A percentile compares a stretch with the other conserved stretches of the same genome.
Evolutionary conservation across 257 asterid species (phyloP).

Genomic region (Nicotiana tabacum): DNA sequence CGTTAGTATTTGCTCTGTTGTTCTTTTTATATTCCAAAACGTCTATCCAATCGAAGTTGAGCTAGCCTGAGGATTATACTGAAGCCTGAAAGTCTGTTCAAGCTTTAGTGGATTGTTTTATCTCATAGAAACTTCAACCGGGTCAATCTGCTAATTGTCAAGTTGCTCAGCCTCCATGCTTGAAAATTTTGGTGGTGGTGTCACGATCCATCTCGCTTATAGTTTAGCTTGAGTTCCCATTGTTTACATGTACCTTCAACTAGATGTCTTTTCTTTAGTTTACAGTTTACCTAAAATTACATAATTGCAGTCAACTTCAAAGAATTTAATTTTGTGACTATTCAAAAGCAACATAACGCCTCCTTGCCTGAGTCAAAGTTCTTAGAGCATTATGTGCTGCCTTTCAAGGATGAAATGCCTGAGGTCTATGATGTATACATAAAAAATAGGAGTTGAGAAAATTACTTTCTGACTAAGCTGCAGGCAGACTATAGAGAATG

Average conservation of each 20-base stretch:
- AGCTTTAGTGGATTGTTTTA: background rate
- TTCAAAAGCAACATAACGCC: no score
- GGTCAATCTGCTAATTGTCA: background rate
- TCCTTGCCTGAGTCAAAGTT: background rate
- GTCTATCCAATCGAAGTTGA: background rate
- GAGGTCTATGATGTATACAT: background rate
- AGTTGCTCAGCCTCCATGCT: background rate
- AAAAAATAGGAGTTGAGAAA: background rate
- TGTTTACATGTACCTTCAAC: background rate
- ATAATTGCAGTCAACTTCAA: no score
- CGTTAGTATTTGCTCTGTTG: background rate
- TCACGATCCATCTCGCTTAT: background rate
- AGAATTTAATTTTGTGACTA: no score
- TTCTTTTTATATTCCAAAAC: background rate
- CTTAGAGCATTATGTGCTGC: background rate
- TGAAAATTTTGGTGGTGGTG: background rate
- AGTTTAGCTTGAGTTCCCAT: background rate
- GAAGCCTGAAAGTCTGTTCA: background rate
- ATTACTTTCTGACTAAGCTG: no score
- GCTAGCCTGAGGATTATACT: background rate
- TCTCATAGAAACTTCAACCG: background rate
- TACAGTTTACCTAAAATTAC: background rate
- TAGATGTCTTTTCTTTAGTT: background rate
- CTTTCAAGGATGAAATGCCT: constrained; percentile 11
- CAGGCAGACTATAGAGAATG: no score